phyloP scores from a whole-genome alignment of 805 yeast species.

The Candida broadrunensis region DNA sequence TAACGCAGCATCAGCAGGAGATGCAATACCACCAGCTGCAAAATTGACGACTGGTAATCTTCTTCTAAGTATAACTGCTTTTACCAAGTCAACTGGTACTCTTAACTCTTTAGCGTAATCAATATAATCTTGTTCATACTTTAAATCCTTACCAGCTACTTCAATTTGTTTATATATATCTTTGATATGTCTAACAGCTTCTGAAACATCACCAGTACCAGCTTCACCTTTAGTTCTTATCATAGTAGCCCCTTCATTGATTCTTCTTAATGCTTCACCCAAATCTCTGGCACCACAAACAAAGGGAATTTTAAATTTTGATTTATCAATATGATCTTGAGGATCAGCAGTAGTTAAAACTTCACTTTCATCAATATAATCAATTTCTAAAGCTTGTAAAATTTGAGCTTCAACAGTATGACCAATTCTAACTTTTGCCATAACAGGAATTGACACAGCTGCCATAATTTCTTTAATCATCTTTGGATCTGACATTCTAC shows the following conservation, averaged over 20 bases:
- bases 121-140: conserved; percentile 43
- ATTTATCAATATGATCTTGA: conserved; percentile 58
- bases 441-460: conserved; percentile 68
- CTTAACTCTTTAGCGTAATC: conserved; percentile 54
- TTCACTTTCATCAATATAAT: conserved; percentile 82
- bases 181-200: conserved; percentile 74
- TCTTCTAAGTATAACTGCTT: conserved; percentile 43
- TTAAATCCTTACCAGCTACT: conserved; percentile 35
- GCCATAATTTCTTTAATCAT: conserved; percentile 74
- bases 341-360: conserved; percentile 83
- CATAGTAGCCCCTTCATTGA: conserved; percentile 85
- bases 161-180: conserved; percentile 56
- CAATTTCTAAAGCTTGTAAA: conserved; percentile 67
- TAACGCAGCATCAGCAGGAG: conserved; percentile 84
- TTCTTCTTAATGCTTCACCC: conserved; percentile 78
- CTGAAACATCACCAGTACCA: conserved; percentile 83
- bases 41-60: conserved; percentile 79
- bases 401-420: conserved; percentile 81
- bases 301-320: conserved; percentile 65
- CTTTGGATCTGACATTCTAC: conserved; percentile 82
- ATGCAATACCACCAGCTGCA: conserved; percentile 87
- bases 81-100: conserved; percentile 55
- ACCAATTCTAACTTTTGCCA: conserved; percentile 86
- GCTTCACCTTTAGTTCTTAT: conserved; percentile 87
- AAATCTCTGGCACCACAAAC: conserved; percentile 82